Base-by-base conservation (phyloP, 129 eudicot species). In the Arctium minus region DNA sequence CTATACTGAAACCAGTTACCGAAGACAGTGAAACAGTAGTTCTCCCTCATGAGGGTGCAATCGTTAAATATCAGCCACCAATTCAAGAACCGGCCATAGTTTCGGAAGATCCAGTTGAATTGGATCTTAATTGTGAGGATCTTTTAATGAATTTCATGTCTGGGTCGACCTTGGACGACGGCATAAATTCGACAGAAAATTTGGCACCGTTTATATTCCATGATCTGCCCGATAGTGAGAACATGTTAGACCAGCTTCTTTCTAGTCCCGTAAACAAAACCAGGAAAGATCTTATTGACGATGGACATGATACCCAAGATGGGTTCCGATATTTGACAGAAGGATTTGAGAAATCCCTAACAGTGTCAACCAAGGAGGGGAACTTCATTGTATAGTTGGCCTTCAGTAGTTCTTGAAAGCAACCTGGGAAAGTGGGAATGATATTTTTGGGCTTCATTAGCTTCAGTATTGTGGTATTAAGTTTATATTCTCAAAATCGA, bases 41-140 rank as follows among this genome's bases (percentile, higher is more conserved):
- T 27, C 22, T 2, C 48, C 87, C 83, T 37, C 87, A 89, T 35
- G 94, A 91, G 65, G 87, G 94, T 76, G 81, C 74, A 48, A 93
- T 93, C 78, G 98, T 93, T 35, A 88, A 83, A 72, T 93, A 91
- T 79, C 92, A 90, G 76, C 92, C 86, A 31, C 92, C 93, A n/a
- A 67, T 60, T 31, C 85, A 82, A 73, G 3, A 71, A 29, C 82
- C 89, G 29, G 5, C 83, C 35, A 78, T 83, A 11, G 32, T 80
- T 71, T 83, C 86, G 3, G 85, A 88, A 33, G 84, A 88, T 4
- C 30, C 82, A 0, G 53, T 87, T 86, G 94, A 87, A 5, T 70
- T 84, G 18, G 93, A 90, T 83, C 39, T 87, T 22, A 81, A 90
- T 67, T 81, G 85, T 35, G 94, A 94, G 40, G 94, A 93, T 71